Evolutionary conservation across 371 early-diverging fungal species (phyloP), one percentile per base, ranked within the genome.

Genomic region (Smittium mucronatum): DNA sequence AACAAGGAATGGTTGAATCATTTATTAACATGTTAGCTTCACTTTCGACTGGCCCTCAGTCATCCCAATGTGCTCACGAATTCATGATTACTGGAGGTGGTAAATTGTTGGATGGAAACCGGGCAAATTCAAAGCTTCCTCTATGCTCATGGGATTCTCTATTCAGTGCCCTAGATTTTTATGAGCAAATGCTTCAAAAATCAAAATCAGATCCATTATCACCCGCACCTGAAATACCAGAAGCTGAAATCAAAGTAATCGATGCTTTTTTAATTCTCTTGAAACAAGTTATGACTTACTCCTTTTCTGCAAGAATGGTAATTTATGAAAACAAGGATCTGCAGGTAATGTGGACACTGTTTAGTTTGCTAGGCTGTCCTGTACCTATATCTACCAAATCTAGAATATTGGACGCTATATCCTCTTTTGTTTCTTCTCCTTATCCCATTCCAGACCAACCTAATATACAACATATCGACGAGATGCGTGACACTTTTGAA

Each of bases 311-410:
- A 0, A 82, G 91, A 36, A 71, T 79, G 0, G 76, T 81, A 0
- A 74, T 93, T 58, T 82, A 82, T 71, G 84, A 89, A 33, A 83
- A 82, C 70, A 78, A 81, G 65, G 80, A 86, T 71, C 81, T 80
- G 69, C 81, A 81, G 34, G 80, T 80, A n/a, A 74, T 91, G 34
- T 75, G 81, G 32, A 81, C 81, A 1, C 81, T 93, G 32, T 91
- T 93, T 71, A 75, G 74, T 58, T 85, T 93, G 67, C 79, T 91
- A n/a, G 86, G 82, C 21, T 82, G 86, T 69, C 73, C 82, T 0
- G 81, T 93, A 32, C 82, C 87, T 0, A 82, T 87, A 11, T 83
- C 86, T 36, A 80, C 90, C 33, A 93, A 93, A 74, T 93, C 92
- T 0, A 81, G 82, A n/a, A 71, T 93, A 28, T 74, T 91, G 33